Percentiles rank a stretch among this genome's conserved stretches.
Conservation (phyloP, 805 yeast species). For the Monosporozyma solicola region DNA sequence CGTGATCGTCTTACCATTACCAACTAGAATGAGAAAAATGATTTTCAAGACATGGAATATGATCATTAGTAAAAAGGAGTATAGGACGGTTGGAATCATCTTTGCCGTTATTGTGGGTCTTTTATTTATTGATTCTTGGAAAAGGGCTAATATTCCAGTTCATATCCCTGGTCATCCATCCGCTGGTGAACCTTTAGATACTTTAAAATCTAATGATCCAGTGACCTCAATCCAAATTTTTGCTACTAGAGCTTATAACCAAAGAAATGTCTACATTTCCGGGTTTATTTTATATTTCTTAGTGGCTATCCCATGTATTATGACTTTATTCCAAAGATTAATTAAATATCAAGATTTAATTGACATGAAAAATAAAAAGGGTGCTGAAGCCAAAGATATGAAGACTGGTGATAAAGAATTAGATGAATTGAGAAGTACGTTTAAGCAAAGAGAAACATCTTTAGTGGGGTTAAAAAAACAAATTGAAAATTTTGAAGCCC, state of each 20-base stretch:
- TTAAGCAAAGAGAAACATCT: slow-evolving; percentile 36
- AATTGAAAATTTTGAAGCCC: slow-evolving; percentile 40
- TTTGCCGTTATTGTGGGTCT: slow-evolving; percentile 36
- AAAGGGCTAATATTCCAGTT: slow-evolving; percentile 33
- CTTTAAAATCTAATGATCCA: slow-evolving; percentile 20
- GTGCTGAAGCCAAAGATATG: slow-evolving; percentile 4
- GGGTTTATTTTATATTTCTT: slow-evolving; percentile 53
- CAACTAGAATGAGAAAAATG: slow-evolving; percentile 38
- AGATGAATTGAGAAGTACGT: slow-evolving; percentile 30
- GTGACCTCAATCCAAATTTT: slow-evolving; percentile 39
- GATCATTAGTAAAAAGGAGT: slow-evolving; percentile 32
- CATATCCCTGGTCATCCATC: slow-evolving; percentile 13
- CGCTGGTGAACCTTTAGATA: neutral
- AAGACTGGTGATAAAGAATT: slow-evolving; percentile 24
- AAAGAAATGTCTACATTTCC: slow-evolving; percentile 52
- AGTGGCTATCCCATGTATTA: slow-evolving; percentile 46
- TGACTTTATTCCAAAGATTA: slow-evolving; percentile 44
- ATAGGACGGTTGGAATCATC: slow-evolving; percentile 38
- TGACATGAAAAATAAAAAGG: slow-evolving; percentile 8
- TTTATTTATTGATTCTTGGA: slow-evolving; percentile 47
- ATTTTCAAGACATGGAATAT: slow-evolving; percentile 33
- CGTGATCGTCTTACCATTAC: slow-evolving; percentile 47
- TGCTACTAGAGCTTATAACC: slow-evolving; percentile 54
- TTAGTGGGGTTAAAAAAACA: slow-evolving; percentile 42
- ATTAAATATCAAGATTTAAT: slow-evolving; percentile 37